These are phyloP conservation scores for Acidomyces sp. DNA, from an alignment of 495 filamentous ascomycete genomes.

Conservation along the genomic window DNA sequence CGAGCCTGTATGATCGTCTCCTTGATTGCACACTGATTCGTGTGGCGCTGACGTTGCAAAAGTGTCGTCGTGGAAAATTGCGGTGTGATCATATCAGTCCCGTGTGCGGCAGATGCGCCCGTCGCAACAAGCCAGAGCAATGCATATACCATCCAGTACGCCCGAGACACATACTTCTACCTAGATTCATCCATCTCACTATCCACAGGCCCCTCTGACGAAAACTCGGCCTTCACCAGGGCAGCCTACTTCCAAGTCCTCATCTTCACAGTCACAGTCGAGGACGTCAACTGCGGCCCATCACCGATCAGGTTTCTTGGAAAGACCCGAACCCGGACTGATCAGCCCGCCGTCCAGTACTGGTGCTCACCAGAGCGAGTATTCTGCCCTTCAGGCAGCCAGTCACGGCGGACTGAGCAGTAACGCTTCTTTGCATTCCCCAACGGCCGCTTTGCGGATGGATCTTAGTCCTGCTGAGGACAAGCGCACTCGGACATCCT, in stretches of 20 bases:
- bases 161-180: background rate
- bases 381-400: background rate
- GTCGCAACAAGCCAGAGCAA: constrained; percentile 17
- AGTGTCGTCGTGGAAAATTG: constrained; percentile 18
- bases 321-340: constrained; percentile 1
- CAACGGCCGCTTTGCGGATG: background rate
- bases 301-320: background rate
- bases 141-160: constrained; percentile 19
- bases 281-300: background rate
- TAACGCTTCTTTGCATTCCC: background rate
- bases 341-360: constrained; percentile 4
- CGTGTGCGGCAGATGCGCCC: constrained; percentile 16
- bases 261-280: background rate
- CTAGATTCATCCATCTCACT: background rate
- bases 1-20: constrained; percentile 9
- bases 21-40: background rate
- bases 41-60: background rate
- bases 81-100: constrained; percentile 18
- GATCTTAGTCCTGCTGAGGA: constrained; percentile 2
- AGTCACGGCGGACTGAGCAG: no score
- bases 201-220: constrained; percentile 3
- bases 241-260: background rate
- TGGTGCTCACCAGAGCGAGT: background rate
- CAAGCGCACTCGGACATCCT: background rate
- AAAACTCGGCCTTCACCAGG: constrained; percentile 11